Evolutionary conservation across 495 filamentous ascomycete species (phyloP), one percentile per base, ranked within the genome.

Genomic region (Aspergillus nidulans): DNA sequence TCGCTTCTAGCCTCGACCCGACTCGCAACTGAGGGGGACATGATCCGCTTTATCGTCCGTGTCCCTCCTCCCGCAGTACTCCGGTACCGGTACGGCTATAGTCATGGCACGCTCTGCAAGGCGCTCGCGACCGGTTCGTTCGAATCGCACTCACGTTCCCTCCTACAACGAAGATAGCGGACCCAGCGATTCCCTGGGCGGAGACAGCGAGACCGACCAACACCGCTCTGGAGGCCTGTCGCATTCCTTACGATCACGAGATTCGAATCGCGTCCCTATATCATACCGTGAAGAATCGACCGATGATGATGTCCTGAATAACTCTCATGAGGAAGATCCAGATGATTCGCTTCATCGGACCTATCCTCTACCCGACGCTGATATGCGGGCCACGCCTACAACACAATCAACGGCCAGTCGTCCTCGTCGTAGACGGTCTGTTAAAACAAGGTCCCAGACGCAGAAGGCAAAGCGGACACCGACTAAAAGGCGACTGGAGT

Each of bases 281-380:
- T 70, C 72, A 15, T 80, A 80, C 59, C 74, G 76, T 4, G 77
- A 80, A 54, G 65, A 70, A n/a, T 71, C 73, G 1, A 70, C 67
- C 3, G 77, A 77, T 54, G 67, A 61, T 43, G 62, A 62, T n/a
- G n/a, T n/a, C 9, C 54, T 65, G 9, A 62, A 65, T 1, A 59
- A 52, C 24, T 16, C 21, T 24, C 16, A 25, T 0, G 10, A 60
- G 32, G 49, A 53, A 9, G 59, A 62, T 42, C 23, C 36, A 19
- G 50, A 58, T 1, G 34, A 36, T 6, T 48, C 56, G 18, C 41
- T 41, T 9, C 50, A 39, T n/a, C 23, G 30, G n/a, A 40, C 47
- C 10, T 48, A 59, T 28, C 42, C 55, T 20, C 50, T 56, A 16
- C 45, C 57, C 19, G 57, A 59, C 24, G 45, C 38, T 32, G 32